Evolutionary conservation across 176 grass and related monocot genomes (phyloP).

Genomic region (Oryza glaberrima): DNA sequence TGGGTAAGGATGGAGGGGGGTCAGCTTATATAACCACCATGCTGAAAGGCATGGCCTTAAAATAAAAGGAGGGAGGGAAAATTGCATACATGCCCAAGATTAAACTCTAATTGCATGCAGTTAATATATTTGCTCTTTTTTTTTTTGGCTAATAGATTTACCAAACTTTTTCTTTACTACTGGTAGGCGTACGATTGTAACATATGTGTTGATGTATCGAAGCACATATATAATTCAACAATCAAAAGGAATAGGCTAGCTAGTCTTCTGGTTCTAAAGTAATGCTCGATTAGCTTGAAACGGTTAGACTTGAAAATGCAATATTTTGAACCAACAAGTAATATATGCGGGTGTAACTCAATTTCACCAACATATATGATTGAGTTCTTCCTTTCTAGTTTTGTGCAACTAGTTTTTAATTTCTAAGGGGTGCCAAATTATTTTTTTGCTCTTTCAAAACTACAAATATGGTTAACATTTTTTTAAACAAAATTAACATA

Average conservation of each 20-base stretch:
- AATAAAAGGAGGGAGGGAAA: not conserved
- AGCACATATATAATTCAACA: not conserved
- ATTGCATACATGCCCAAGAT: not conserved
- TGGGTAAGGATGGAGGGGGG: slow-evolving; percentile 2
- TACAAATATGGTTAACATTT: not conserved
- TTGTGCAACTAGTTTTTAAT: too few relatives aligned
- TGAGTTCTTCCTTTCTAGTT: too few relatives aligned
- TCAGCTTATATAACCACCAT: slow-evolving; percentile 49
- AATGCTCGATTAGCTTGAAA: too few relatives aligned
- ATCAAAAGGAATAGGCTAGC: not conserved
- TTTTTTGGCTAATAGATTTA: not conserved
- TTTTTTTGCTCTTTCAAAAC: not conserved
- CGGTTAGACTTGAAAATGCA: too few relatives aligned
- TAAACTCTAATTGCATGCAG: not conserved
- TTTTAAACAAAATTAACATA: not conserved
- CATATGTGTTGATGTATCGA: not conserved
- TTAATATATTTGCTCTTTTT: not conserved
- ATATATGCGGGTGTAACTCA: too few relatives aligned
- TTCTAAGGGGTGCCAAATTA: too few relatives aligned
- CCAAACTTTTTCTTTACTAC: not conserved
- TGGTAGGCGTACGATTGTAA: not conserved
- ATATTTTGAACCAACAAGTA: too few relatives aligned
- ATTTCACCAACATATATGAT: too few relatives aligned
- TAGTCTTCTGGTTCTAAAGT: too few relatives aligned
- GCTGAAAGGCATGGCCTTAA: not conserved